Evolutionary conservation across 2,329 filamentous ascomycete species (phyloP).

Genomic region (Phialophora macrospora): DNA sequence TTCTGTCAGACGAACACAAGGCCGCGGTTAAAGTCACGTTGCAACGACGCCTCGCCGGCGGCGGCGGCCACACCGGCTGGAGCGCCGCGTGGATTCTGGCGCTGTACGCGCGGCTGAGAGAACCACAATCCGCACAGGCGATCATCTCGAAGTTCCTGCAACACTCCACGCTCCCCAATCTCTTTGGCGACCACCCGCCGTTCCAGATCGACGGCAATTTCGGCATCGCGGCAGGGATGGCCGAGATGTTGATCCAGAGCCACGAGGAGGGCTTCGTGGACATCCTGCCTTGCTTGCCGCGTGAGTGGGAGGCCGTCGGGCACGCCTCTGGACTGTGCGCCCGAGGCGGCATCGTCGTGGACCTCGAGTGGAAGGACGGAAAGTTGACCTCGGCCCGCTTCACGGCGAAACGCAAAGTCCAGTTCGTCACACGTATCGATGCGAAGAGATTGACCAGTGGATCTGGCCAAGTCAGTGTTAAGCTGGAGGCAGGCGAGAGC

Average conservation of each 20-base stretch:
- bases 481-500: constrained; percentile 6
- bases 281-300: constrained; percentile 12
- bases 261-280: constrained; percentile 26
- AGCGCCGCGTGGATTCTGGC: constrained; percentile 58
- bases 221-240: constrained; percentile 54
- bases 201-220: constrained; percentile 61
- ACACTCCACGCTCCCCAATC: constrained; percentile 52
- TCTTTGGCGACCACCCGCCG: constrained; percentile 54
- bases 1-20: constrained; percentile 38
- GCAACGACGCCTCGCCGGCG: constrained; percentile 44
- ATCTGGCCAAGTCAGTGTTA: background rate
- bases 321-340: constrained; percentile 10
- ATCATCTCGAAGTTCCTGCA: constrained; percentile 50
- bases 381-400: constrained; percentile 5
- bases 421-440: constrained; percentile 10
- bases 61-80: constrained; percentile 59
- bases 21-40: constrained; percentile 45
- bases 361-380: constrained; percentile 13
- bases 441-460: constrained; percentile 1
- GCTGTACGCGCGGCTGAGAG: constrained; percentile 54
- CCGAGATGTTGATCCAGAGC: constrained; percentile 54
- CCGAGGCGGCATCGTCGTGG: constrained; percentile 12
- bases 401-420: constrained; percentile 1
- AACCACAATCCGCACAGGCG: constrained; percentile 46
- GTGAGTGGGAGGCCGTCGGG: constrained; percentile 11